Evolutionary conservation across 1,284 basidiomycete species (phyloP), one percentile per base, ranked within the genome.

Genomic region (Cryptococcus floricola): DNA sequence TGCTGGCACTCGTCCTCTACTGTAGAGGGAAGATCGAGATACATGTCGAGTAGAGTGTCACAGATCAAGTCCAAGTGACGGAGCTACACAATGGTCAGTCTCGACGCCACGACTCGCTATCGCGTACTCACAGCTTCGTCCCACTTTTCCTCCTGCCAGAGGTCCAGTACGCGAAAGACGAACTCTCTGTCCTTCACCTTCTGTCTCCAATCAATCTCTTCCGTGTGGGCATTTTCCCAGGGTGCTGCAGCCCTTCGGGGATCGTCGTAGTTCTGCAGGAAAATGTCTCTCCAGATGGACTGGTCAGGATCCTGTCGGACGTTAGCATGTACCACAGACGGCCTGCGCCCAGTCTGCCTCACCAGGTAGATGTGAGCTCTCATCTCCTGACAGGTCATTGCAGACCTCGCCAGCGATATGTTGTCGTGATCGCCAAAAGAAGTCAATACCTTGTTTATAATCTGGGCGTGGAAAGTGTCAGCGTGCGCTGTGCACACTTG

Each of bases 251-350:
- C 60, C 1, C 1, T 1, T n/a, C 64, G 57, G n/a, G 73, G 70
- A 55, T 75, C 67, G 46, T 75, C 71, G 54, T 67, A 73, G 25
- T 58, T 49, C 19, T 57, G 41, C 1, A 68, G 57, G 38, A 65
- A 58, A 14, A 73, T 57, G 48, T 69, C 65, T n/a, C 69, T 62
- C 73, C 73, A 75, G 9, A 75, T 53, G 7, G 67, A 64, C 50
- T 61, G 52, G 48, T 75, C 70, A n/a, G 68, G 62, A 48, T 69
- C 63, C 68, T 74, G 38, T 27, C 23, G 27, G 50, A 58, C 59
- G 57, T 47, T 10, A 34, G 49, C 13, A 27, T 18, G n/a, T 4
- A 41, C 8, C 18, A 12, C 14, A 25, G 5, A 23, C 25, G 18
- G 14, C 43, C 19, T 39, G 1, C 8, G 53, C 5, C 10, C 23